phyloP scores from a whole-genome alignment of 768 basidiomycete genomes.

The Trichaptum fuscoviolaceum region DNA sequence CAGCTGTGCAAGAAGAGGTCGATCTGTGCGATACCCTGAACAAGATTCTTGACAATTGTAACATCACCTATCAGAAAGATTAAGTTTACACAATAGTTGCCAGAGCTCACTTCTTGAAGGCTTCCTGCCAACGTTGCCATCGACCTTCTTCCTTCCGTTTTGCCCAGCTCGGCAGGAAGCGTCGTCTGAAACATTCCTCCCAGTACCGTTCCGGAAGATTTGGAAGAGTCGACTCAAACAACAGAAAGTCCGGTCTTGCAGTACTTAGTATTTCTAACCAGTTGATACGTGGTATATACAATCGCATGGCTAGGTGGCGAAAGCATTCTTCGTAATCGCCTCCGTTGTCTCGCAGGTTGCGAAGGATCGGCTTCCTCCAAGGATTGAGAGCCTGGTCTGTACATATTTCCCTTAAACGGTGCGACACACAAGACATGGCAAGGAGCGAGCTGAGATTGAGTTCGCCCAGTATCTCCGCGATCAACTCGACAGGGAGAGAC shows the following conservation, averaged over 20 bases:
- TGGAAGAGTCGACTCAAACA: slow-evolving; percentile 65
- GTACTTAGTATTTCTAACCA: slow-evolving; percentile 73
- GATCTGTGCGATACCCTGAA: slow-evolving; percentile 66
- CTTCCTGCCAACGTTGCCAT: slow-evolving; percentile 66
- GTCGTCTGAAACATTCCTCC: slow-evolving; percentile 66
- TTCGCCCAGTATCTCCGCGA: slow-evolving; percentile 65
- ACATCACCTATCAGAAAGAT: slow-evolving; percentile 11
- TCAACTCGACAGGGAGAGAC: slow-evolving; percentile 69
- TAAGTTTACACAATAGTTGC: slow-evolving; percentile 7
- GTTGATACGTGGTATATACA: slow-evolving; percentile 66
- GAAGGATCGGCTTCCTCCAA: slow-evolving; percentile 68
- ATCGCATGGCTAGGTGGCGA: slow-evolving; percentile 55
- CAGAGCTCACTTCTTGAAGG: slow-evolving; percentile 55
- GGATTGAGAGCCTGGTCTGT: slow-evolving; percentile 66
- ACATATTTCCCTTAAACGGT: slow-evolving; percentile 48
- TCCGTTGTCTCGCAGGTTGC: slow-evolving; percentile 36
- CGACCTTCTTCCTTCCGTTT: slow-evolving; percentile 58
- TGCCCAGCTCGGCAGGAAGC: slow-evolving; percentile 74
- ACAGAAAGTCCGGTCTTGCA: slow-evolving; percentile 55
- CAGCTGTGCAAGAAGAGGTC: slow-evolving; percentile 62
- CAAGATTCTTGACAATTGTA: slow-evolving; percentile 40
- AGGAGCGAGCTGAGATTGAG: slow-evolving; percentile 61
- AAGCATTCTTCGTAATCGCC: slow-evolving; percentile 45
- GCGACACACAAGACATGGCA: slow-evolving; percentile 54
- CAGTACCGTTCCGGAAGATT: slow-evolving; percentile 62